Evolutionary conservation across 192 early-diverging fungal genomes (phyloP), one percentile per base, ranked within the genome.

Genomic region (Coemansia sp.): DNA sequence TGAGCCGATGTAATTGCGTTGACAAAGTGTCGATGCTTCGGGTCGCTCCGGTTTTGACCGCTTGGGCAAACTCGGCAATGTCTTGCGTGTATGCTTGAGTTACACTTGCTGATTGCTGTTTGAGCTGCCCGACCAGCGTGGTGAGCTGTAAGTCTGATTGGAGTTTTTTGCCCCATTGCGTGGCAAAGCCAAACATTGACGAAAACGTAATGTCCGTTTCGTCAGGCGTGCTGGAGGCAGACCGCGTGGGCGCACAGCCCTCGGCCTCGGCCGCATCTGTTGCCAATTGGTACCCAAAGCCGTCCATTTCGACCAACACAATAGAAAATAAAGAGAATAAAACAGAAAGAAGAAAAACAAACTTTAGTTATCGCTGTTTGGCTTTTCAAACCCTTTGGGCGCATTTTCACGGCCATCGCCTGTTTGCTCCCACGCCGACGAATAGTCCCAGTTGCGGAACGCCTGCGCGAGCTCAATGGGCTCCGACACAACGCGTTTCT

Each of bases 401-500:
- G 83, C 72, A 37, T 74, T 78, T 43, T 78, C 69, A 47, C 83
- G 83, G 6, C 83, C 83, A 50, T 86, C 79, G 73, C 90, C 90
- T 35, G 85, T 88, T 71, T 91, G 90, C 73, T 90, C 95, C 97
- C 97, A 98, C 17, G 97, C 94, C 58, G 92, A 93, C 61, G 90
- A 86, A 73, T 92, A 92, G 59, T 98, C 97, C 85, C 95, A 97
- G 83, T 93, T 91, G 63, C 97, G 85, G 86, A 97, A 94, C 23
- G 92, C 89, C 85, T 99, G 97, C 1, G 94, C 87, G 58, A 99
- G 83, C 77, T 99, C 95, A 53, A 99, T 84, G 22, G 95, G 95
- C 69, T 99, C 97, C 27, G 92, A 87, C 45, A 99, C 90, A 14
- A 99, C 94, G 45, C 97, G 85, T 87, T 99, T 99, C 85, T 93